Evolutionary conservation across 441 rosid genomes (phyloP).

Genomic region (Corymbia citriodora): DNA sequence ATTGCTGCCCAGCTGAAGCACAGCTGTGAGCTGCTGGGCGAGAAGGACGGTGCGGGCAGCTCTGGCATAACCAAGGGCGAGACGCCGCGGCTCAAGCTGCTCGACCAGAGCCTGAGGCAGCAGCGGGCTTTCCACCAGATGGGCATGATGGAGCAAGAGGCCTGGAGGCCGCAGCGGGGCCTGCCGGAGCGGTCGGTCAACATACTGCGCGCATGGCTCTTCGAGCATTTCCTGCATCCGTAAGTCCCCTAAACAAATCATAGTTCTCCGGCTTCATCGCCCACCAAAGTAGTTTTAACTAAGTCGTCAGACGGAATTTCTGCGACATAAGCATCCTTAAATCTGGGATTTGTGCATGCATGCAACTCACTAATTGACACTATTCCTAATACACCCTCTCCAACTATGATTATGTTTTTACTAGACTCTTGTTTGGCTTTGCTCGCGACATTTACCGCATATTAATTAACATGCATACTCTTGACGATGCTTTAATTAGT

Average conservation of each 20-base stretch:
- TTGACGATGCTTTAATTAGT: neutral
- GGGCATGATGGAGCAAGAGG: slow-evolving; percentile 97
- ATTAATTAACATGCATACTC: neutral
- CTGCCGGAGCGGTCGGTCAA: slow-evolving; percentile 92
- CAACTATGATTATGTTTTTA: neutral
- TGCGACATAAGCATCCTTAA: neutral
- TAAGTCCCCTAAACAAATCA: slow-evolving; percentile 32
- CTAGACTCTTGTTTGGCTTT: neutral
- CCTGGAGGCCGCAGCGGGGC: slow-evolving; percentile 97
- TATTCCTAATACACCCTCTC: neutral
- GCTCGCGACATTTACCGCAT: neutral
- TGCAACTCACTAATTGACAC: neutral
- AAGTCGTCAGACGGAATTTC: neutral
- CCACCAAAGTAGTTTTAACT: neutral
- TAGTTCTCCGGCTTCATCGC: neutral
- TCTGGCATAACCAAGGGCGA: slow-evolving; percentile 88
- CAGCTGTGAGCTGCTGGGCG: slow-evolving; percentile 72
- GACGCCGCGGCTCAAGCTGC: slow-evolving; percentile 73
- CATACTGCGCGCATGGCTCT: slow-evolving; percentile 94
- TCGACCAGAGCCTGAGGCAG: slow-evolving; percentile 88
- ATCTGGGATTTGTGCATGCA: neutral
- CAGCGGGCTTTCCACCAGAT: slow-evolving; percentile 86
- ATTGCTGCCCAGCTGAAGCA: slow-evolving; percentile 57
- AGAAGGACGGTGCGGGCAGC: slow-evolving; percentile 58
- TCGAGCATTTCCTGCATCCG: slow-evolving; percentile 99